phyloP scores from a whole-genome alignment of 2,329 filamentous ascomycete species.

The Pseudogymnoascus destructans region DNA sequence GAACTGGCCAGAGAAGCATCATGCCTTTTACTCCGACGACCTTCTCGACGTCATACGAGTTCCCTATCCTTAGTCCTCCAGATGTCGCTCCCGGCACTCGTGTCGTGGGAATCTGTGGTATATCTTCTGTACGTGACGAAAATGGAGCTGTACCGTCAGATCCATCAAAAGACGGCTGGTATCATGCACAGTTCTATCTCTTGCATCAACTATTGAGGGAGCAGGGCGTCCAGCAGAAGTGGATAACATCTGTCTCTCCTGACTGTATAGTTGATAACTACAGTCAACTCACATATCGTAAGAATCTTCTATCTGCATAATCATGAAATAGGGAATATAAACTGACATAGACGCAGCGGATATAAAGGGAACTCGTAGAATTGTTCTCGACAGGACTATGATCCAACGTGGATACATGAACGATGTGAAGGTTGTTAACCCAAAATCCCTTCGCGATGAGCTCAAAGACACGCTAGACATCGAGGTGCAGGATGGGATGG shows the following conservation, averaged over 20 bases:
- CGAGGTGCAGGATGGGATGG: neutral
- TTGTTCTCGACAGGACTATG: neutral
- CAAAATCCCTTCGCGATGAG: neutral
- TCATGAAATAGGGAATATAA: neutral
- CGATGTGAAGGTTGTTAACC: neutral
- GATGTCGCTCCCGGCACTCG: neutral
- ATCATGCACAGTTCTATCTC: neutral
- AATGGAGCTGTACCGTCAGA: neutral
- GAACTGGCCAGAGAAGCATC: neutral
- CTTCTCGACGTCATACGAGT: constrained; percentile 1
- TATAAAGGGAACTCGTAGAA: neutral
- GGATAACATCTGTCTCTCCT: neutral
- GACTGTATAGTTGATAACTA: neutral
- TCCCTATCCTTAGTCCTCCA: neutral
- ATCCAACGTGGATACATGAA: neutral
- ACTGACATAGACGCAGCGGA: neutral
- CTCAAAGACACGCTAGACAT: neutral
- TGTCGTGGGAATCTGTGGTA: neutral
- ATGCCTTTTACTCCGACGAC: neutral
- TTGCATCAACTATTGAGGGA: neutral
- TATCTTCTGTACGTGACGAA: neutral
- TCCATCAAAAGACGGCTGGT: neutral
- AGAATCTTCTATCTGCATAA: neutral
- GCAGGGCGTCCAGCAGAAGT: neutral
- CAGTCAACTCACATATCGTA: neutral